Evolutionary conservation across 176 grass and related monocot species (phyloP), one percentile per base, ranked within the genome.

Genomic region (Cenchrus purpureus): DNA sequence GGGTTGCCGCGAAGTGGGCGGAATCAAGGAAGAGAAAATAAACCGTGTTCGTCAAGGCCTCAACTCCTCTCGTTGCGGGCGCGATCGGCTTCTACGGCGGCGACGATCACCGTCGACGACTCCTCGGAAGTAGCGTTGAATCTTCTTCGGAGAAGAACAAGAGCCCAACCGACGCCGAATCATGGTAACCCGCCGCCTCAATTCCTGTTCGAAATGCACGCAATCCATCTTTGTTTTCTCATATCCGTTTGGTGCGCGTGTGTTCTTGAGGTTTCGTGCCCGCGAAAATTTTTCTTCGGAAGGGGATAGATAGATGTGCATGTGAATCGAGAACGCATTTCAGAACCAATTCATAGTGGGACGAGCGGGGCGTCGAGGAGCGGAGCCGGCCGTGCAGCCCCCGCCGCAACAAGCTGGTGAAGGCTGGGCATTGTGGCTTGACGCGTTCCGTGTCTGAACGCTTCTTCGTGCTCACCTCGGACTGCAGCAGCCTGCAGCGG

Each of bases 181-280:
- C 83, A 86, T 86, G 83, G 83, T 86, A 79, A 79, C 69, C 53
- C 73, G 29, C 17, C 51, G 32, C 15, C 49, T 32, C 49, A 17
- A 78, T 34, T 34, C 59, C 42, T 15, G 10, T 10, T 78, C 42
- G 57, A 59, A 60, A 20, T 63, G 40, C 15, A 31, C 29, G 14
- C 77, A 2, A 22, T 45, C 3, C 20, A 4, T 25, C 10, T 62
- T 46, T 13, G 34, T 12, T 44, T 71, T 12, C 0, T 12, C 9
- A 16, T 15, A 1, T 5, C 58, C 17, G 8, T 64, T 3, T 37
- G 37, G 37, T 0, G 22, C 6, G 59, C 28, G 13, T 5, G 4
- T 32, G 22, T 51, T 65, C 4, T 29, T 51, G n/a, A 29, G 22
- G 15, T 19, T 51, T 11, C 49, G 10, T 11, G n/a, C 13, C 44